Evolutionary conservation across 768 basidiomycete species (phyloP).

Genomic region (Naganishia onofrii): DNA sequence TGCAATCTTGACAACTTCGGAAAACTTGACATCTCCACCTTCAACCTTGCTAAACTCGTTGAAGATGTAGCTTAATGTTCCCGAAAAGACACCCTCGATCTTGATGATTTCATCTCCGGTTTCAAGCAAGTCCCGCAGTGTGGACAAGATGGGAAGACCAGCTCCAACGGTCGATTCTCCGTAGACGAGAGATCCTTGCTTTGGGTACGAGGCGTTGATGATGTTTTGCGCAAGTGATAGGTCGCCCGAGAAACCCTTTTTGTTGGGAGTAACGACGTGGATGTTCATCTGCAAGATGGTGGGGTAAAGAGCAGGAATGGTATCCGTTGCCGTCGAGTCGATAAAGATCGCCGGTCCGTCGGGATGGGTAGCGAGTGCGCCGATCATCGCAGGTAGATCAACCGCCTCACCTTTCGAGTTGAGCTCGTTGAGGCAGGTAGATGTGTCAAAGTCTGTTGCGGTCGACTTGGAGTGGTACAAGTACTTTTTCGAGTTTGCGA

Average conservation of each 20-base stretch:
- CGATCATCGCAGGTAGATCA: constrained; percentile 55
- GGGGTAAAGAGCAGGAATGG: constrained; percentile 77
- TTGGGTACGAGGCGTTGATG: constrained; percentile 56
- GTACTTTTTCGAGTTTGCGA: constrained; percentile 54
- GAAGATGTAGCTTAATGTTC: constrained; percentile 98
- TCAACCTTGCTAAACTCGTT: constrained; percentile 81
- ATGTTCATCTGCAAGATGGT: constrained; percentile 72
- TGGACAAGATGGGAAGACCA: constrained; percentile 85
- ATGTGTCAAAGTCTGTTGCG: constrained; percentile 7
- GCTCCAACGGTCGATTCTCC: constrained; percentile 92
- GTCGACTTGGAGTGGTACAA: constrained; percentile 36
- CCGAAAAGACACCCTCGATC: constrained; percentile 96
- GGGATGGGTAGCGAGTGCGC: constrained; percentile 38
- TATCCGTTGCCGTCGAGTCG: constrained; percentile 87
- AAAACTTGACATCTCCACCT: constrained; percentile 64
- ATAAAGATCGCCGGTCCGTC: constrained; percentile 63
- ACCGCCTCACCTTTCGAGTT: constrained; percentile 58
- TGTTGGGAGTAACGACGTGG: constrained; percentile 92
- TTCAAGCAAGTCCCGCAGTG: constrained; percentile 82
- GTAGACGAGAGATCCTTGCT: constrained; percentile 57
- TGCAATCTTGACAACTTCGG: constrained; percentile 80
- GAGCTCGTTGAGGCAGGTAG: constrained; percentile 40
- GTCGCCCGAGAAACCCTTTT: constrained; percentile 85
- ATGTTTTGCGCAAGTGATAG: constrained; percentile 69
- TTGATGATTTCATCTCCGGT: constrained; percentile 91